Evolutionary conservation across 345 rosid species (phyloP).

Genomic region (thale cress (Arabidopsis thaliana)): DNA sequence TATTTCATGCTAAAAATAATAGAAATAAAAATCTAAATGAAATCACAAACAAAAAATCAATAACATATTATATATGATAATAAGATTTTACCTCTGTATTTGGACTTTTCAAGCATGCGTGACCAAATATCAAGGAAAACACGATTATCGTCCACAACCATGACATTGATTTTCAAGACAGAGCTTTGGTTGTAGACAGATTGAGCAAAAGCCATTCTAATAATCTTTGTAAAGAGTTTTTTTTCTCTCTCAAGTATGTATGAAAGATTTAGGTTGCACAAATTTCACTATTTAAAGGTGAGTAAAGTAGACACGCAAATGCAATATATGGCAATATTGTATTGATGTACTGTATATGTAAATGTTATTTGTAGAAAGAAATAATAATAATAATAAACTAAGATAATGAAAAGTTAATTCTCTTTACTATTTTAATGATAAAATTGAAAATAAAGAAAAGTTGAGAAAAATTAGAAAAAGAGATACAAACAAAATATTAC

Average conservation of each 20-base stretch:
- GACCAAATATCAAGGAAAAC: conserved; percentile 56
- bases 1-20: not conserved
- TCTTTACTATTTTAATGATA: conserved; percentile 26
- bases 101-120: conserved; percentile 51
- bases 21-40: not conserved
- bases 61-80: not conserved
- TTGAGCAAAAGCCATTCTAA: conserved; percentile 39
- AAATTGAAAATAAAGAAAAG: conserved; percentile 17
- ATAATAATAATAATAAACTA: conserved; percentile 16
- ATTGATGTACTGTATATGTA: conserved; percentile 24
- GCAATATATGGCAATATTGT: conserved; percentile 37
- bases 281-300: conserved; percentile 31
- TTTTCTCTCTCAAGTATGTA: not conserved
- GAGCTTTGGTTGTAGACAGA: conserved; percentile 35
- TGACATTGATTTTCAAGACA: conserved; percentile 43
- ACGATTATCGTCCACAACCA: conserved; percentile 74
- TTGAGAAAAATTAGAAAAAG: conserved; percentile 17
- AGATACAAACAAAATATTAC: conserved; percentile 24
- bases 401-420: conserved; percentile 11
- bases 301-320: conserved; percentile 27
- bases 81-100: conserved; percentile 53
- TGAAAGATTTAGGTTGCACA: conserved; percentile 24
- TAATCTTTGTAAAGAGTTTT: conserved; percentile 13
- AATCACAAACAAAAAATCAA: not conserved
- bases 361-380: conserved; percentile 32